These are phyloP conservation scores for Blepharisma undulans DNA, from an alignment of 169 alveolate species.

Conservation along the genomic window DNA sequence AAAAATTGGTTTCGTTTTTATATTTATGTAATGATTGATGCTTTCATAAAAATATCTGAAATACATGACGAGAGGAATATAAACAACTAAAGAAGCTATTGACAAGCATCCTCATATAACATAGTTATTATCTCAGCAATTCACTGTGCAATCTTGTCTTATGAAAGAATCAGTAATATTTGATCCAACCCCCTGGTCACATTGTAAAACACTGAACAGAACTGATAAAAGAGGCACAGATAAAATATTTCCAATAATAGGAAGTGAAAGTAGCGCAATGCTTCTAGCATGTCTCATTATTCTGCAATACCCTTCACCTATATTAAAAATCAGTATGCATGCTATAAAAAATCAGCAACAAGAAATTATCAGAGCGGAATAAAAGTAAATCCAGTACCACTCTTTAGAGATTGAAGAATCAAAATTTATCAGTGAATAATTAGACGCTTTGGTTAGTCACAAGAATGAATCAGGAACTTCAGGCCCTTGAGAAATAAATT, in stretches of 20 bases:
- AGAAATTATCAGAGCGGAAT: background rate
- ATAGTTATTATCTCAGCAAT: slow-evolving; percentile 12
- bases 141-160: background rate
- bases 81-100: background rate
- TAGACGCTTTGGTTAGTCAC: background rate
- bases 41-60: slow-evolving; percentile 13
- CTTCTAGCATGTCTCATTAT: background rate
- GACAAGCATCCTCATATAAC: background rate
- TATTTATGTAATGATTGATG: background rate
- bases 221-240: slow-evolving; percentile 11
- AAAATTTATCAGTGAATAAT: background rate
- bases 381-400: background rate
- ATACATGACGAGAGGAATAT: slow-evolving; percentile 14
- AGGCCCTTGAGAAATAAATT: background rate
- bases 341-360: background rate
- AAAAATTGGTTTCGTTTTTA: slow-evolving; percentile 1
- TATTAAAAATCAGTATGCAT: no score
- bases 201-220: slow-evolving; percentile 17
- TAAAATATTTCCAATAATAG: background rate
- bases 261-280: background rate
- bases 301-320: background rate
- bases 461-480: background rate
- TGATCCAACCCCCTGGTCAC: background rate
- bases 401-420: background rate
- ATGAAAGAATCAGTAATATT: background rate